Conservation (phyloP, 129 eudicot species). For the Flaveria bidentis region DNA sequence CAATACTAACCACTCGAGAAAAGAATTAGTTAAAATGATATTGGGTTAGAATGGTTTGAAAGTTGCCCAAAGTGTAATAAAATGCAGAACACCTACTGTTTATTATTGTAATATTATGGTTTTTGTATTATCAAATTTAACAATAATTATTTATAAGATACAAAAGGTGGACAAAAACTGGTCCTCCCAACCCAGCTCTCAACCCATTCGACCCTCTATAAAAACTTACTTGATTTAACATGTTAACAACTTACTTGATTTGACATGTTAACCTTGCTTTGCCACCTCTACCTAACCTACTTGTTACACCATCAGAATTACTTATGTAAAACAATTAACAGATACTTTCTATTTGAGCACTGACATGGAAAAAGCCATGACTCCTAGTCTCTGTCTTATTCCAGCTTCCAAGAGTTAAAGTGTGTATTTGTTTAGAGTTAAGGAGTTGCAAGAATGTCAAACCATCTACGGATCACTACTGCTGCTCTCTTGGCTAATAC, state of each 20-base stretch:
- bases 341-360: neutral
- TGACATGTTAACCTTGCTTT: neutral
- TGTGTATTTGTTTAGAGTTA: neutral
- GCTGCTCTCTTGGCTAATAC: neutral
- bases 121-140: neutral
- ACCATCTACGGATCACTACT: neutral
- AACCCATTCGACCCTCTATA: neutral
- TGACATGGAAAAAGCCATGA: neutral
- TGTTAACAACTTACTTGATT: neutral
- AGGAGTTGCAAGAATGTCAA: neutral
- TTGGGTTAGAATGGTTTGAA: too few relatives aligned
- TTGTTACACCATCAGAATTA: too few relatives aligned
- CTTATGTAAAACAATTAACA: neutral
- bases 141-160: neutral
- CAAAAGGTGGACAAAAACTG: neutral
- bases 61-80: too few relatives aligned
- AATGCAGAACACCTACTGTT: too few relatives aligned
- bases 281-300: neutral
- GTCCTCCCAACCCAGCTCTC: neutral
- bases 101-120: neutral
- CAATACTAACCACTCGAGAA: too few relatives aligned
- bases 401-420: neutral
- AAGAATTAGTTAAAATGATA: too few relatives aligned
- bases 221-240: too few relatives aligned
- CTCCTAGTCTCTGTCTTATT: neutral